phyloP scores from a whole-genome alignment of 2,329 filamentous ascomycete genomes.

The Cordyceps cateniannulata region DNA sequence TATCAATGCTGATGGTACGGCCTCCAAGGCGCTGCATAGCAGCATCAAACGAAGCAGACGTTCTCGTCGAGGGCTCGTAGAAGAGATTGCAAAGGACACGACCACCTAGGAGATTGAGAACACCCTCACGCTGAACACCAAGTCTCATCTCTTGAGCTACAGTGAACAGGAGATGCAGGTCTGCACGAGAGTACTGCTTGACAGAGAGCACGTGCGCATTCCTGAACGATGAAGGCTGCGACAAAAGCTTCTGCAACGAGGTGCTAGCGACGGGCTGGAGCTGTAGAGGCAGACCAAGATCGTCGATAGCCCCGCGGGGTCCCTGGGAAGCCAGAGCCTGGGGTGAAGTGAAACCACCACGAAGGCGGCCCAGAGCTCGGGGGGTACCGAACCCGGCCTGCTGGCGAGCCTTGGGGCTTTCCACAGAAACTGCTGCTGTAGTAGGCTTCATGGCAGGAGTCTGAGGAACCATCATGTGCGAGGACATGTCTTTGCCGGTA shows the following conservation, averaged over 20 bases:
- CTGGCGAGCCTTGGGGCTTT: slow-evolving; percentile 30
- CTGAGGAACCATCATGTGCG: slow-evolving; percentile 49
- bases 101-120: slow-evolving; percentile 79
- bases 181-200: slow-evolving; percentile 77
- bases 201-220: slow-evolving; percentile 87
- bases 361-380: slow-evolving; percentile 26
- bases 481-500: slow-evolving; percentile 70
- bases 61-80: slow-evolving; percentile 95
- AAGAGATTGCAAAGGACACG: slow-evolving; percentile 88
- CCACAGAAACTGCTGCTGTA: slow-evolving; percentile 27
- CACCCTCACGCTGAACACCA: slow-evolving; percentile 85
- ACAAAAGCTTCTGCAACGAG: slow-evolving; percentile 65
- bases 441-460: slow-evolving; percentile 54
- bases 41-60: slow-evolving; percentile 91
- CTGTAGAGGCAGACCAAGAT: slow-evolving; percentile 40
- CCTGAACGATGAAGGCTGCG: slow-evolving; percentile 75
- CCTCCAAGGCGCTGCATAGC: slow-evolving; percentile 98
- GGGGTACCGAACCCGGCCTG: slow-evolving; percentile 24
- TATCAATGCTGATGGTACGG: slow-evolving; percentile 73
- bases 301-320: slow-evolving; percentile 29
- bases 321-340: slow-evolving; percentile 19
- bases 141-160: slow-evolving; percentile 97
- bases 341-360: slow-evolving; percentile 22
- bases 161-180: slow-evolving; percentile 90
- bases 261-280: slow-evolving; percentile 47